Percentiles rank a stretch among this genome's conserved stretches.
Evolutionary conservation across 164 flowering plant genomes (phyloP).

Genomic region (Hamamelis virginiana): DNA sequence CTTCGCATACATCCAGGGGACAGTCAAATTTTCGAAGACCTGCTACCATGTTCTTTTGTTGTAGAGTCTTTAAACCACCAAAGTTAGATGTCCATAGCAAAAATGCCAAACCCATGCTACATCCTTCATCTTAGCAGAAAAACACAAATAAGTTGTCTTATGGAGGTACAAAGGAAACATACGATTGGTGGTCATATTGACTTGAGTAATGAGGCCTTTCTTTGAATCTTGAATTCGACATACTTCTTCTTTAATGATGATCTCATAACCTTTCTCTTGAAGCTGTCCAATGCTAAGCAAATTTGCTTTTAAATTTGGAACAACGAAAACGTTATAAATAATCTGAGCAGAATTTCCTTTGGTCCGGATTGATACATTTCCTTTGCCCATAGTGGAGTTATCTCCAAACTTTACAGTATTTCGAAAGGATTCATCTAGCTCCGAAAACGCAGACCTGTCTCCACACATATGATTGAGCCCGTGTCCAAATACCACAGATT

Average conservation of each 20-base stretch:
- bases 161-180: slow-evolving; percentile 14
- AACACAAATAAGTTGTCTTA: neutral
- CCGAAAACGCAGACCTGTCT: neutral
- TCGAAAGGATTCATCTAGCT: slow-evolving; percentile 2
- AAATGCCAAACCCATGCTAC: slow-evolving; percentile 7
- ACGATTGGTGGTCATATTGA: slow-evolving; percentile 10
- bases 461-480: slow-evolving; percentile 15
- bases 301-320: slow-evolving; percentile 10
- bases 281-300: slow-evolving; percentile 8
- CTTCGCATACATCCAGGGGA: slow-evolving; percentile 3
- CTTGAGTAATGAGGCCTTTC: slow-evolving; percentile 9
- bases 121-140: neutral
- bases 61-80: no score
- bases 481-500: slow-evolving; percentile 10
- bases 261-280: slow-evolving; percentile 5
- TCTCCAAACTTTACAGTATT: slow-evolving; percentile 8
- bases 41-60: slow-evolving; percentile 21
- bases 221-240: slow-evolving; percentile 8
- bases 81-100: slow-evolving; percentile 3
- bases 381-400: slow-evolving; percentile 6
- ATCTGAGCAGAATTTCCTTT: neutral
- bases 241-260: neutral
- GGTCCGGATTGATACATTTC: neutral
- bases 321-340: slow-evolving; percentile 10
- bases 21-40: slow-evolving; percentile 5